Conservation (phyloP, 768 basidiomycete genomes). For the Pisolithus microcarpus region DNA sequence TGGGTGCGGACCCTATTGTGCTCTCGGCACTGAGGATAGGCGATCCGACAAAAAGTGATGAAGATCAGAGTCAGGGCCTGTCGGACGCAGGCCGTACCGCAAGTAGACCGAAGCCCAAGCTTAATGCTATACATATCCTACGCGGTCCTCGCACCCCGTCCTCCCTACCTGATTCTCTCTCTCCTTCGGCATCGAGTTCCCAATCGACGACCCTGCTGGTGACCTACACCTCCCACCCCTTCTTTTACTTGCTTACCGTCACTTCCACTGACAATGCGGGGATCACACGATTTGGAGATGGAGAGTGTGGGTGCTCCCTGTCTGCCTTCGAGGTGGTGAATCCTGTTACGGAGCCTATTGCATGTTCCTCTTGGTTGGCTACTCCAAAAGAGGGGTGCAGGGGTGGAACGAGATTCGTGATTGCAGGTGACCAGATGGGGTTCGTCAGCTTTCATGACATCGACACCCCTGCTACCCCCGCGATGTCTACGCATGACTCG, state of each 20-base stretch:
- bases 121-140: too few relatives aligned
- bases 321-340: too few relatives aligned
- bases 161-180: too few relatives aligned
- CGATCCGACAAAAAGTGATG: slow-evolving; percentile 24
- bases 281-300: slow-evolving; percentile 43
- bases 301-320: slow-evolving; percentile 23
- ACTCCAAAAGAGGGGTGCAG: too few relatives aligned
- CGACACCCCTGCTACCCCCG: slow-evolving; percentile 23
- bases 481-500: background rate
- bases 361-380: too few relatives aligned
- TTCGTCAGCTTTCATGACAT: slow-evolving; percentile 52
- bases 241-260: slow-evolving; percentile 47
- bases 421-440: slow-evolving; percentile 62
- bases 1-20: slow-evolving; percentile 11
- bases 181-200: too few relatives aligned
- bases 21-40: slow-evolving; percentile 30
- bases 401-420: slow-evolving; percentile 35
- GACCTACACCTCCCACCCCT: slow-evolving; percentile 41
- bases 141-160: too few relatives aligned
- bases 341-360: too few relatives aligned
- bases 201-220: slow-evolving; percentile 33
- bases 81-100: too few relatives aligned
- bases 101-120: too few relatives aligned
- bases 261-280: slow-evolving; percentile 26
- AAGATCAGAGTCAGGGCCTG: too few relatives aligned